These are phyloP conservation scores for Scedosporium apiospermum DNA, from an alignment of 2,329 filamentous ascomycete species.

Conservation along the genomic window DNA sequence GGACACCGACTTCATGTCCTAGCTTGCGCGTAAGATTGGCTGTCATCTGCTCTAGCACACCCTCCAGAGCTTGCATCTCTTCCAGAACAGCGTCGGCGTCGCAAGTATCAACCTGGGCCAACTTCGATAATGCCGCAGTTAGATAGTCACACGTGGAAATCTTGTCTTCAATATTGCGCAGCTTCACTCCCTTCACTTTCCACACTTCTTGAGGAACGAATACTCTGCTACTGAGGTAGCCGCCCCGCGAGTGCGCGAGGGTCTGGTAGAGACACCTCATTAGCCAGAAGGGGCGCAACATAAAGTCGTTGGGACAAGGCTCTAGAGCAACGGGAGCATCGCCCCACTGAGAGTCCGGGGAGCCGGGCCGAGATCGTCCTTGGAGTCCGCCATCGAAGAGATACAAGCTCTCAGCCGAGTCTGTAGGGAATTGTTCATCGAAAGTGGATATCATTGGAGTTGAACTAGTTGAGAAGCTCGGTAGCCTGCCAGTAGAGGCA, in stretches of 20 bases:
- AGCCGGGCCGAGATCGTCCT: slow-evolving; percentile 43
- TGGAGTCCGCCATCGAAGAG: slow-evolving; percentile 81
- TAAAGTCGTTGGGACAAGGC: slow-evolving; percentile 78
- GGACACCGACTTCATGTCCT: slow-evolving; percentile 84
- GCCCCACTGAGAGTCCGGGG: slow-evolving; percentile 49
- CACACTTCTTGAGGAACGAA: slow-evolving; percentile 91
- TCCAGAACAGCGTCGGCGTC: slow-evolving; percentile 89
- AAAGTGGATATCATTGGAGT: slow-evolving; percentile 59
- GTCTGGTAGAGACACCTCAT: slow-evolving; percentile 94
- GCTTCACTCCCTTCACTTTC: slow-evolving; percentile 86
- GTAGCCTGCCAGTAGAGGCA: slow-evolving; percentile 34
- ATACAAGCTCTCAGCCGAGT: slow-evolving; percentile 59
- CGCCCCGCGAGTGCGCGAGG: slow-evolving; percentile 80
- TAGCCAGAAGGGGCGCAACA: slow-evolving; percentile 94
- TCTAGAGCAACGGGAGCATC: slow-evolving; percentile 74
- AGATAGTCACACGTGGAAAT: slow-evolving; percentile 83
- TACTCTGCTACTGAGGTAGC: slow-evolving; percentile 82
- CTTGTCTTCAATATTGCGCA: slow-evolving; percentile 89
- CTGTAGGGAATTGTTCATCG: slow-evolving; percentile 44
- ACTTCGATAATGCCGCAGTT: slow-evolving; percentile 77
- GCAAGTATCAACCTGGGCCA: slow-evolving; percentile 74
- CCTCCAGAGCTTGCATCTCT: slow-evolving; percentile 86
- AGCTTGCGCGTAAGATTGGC: slow-evolving; percentile 68
- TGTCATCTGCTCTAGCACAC: slow-evolving; percentile 79
- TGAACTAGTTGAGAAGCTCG: slow-evolving; percentile 53